Conservation (phyloP, 176 grass and related monocot genomes). For the Avena eriantha region DNA sequence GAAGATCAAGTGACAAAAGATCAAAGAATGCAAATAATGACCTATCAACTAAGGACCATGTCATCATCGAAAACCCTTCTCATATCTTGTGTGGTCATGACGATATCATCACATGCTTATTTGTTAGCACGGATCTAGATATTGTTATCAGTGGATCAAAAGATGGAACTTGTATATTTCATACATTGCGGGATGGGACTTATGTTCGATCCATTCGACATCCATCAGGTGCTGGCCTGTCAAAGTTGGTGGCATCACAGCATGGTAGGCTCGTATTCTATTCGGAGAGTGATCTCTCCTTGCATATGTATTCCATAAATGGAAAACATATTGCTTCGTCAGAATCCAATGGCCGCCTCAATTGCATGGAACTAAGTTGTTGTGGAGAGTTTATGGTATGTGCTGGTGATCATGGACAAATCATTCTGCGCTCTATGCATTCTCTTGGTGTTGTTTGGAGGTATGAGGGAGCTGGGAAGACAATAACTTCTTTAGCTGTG, state of each 20-base stretch:
- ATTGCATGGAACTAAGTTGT: conserved; percentile 93
- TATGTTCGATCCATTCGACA: conserved; percentile 88
- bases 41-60: conserved; percentile 69
- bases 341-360: conserved; percentile 77
- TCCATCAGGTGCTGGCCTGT: conserved; percentile 68
- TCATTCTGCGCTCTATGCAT: conserved; percentile 89
- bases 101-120: conserved; percentile 97
- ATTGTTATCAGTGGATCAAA: conserved; percentile 98
- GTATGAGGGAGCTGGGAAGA: conserved; percentile 85
- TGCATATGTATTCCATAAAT: conserved; percentile 97
- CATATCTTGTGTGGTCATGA: conserved; percentile 98
- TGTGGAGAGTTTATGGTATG: conserved; percentile 89
- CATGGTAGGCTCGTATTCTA: conserved; percentile 88
- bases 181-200: conserved; percentile 74
- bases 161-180: conserved; percentile 99
- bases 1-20: conserved; percentile 70
- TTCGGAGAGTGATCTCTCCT: conserved; percentile 79
- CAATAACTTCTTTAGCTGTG: conserved; percentile 83
- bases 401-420: conserved; percentile 84
- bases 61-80: conserved; percentile 79
- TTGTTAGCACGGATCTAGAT: conserved; percentile 85
- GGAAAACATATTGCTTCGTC: conserved; percentile 86
- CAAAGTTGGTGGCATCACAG: conserved; percentile 82
- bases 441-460: conserved; percentile 81
- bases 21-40: conserved; percentile 69